Evolutionary conservation across 371 early-diverging fungal species (phyloP).

Genomic region (Mucor mucedo): DNA sequence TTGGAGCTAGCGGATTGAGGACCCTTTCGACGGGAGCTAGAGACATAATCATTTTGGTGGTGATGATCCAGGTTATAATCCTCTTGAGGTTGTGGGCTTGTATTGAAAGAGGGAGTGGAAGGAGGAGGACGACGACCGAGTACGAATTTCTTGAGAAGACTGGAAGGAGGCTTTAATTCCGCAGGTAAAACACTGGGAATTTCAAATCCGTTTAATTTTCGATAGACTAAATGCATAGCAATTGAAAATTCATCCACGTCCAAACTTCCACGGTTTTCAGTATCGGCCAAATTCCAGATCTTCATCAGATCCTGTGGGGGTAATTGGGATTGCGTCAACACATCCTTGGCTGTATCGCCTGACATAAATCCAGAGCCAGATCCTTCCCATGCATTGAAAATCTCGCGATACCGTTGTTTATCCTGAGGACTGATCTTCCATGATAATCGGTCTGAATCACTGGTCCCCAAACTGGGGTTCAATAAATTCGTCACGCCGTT

Average conservation of each 20-base stretch:
- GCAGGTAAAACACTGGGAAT: conserved; percentile 79
- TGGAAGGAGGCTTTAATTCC: conserved; percentile 82
- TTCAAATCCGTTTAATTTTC: conserved; percentile 76
- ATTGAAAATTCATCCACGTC: conserved; percentile 59
- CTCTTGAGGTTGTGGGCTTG: conserved; percentile 6
- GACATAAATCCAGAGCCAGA: conserved; percentile 78
- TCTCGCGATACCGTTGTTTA: conserved; percentile 78
- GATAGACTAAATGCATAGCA: conserved; percentile 66
- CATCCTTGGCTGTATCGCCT: conserved; percentile 82
- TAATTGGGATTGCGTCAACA: conserved; percentile 63
- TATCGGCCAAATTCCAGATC: conserved; percentile 58
- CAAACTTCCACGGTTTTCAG: conserved; percentile 50
- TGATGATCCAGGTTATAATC: conserved; percentile 19
- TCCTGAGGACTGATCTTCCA: conserved; percentile 88
- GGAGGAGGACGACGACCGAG: conserved; percentile 42
- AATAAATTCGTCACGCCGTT: conserved; percentile 38
- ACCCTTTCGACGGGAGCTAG: conserved; percentile 56
- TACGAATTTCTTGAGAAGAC: conserved; percentile 63
- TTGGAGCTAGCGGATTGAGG: conserved; percentile 11
- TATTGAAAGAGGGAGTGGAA: conserved; percentile 25
- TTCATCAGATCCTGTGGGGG: conserved; percentile 45
- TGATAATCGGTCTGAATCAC: conserved; percentile 29
- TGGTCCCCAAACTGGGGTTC: conserved; percentile 31
- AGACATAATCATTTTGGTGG: conserved; percentile 53
- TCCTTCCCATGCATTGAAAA: conserved; percentile 87